Evolutionary conservation across 768 basidiomycete genomes (phyloP).

Genomic region (Phlebiopsis flavidoalba): DNA sequence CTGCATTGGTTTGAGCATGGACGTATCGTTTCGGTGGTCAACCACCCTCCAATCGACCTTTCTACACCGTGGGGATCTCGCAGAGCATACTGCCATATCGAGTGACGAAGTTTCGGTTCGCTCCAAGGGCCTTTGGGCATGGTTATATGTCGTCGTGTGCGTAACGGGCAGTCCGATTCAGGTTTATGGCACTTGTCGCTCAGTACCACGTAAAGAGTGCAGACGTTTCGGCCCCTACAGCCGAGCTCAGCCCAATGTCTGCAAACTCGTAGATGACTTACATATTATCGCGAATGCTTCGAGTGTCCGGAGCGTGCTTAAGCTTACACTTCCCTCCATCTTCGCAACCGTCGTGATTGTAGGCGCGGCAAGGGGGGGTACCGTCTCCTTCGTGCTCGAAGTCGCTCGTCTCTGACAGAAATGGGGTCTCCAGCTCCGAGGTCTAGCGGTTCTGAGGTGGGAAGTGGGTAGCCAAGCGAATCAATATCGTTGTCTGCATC

Average conservation of each 20-base stretch:
- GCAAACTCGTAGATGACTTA: slow-evolving; percentile 23
- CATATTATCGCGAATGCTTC: slow-evolving; percentile 52
- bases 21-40: not conserved
- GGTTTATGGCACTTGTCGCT: slow-evolving; percentile 35
- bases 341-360: slow-evolving; percentile 49
- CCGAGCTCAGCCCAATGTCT: not conserved
- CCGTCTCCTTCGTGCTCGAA: slow-evolving; percentile 47
- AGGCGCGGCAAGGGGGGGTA: slow-evolving; percentile 47
- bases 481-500: slow-evolving; percentile 8
- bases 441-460: slow-evolving; percentile 29
- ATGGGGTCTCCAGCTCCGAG: slow-evolving; percentile 28
- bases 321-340: slow-evolving; percentile 38
- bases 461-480: slow-evolving; percentile 7
- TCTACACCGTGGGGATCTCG: not conserved
- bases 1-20: not conserved
- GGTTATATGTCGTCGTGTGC: slow-evolving; percentile 40
- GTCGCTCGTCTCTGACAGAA: slow-evolving; percentile 47
- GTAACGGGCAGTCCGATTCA: slow-evolving; percentile 37
- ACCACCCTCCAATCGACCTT: not conserved
- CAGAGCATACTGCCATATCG: slow-evolving; percentile 1
- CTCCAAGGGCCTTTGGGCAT: slow-evolving; percentile 41
- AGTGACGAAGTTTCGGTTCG: not conserved
- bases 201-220: slow-evolving; percentile 35
- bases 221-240: slow-evolving; percentile 49
- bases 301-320: slow-evolving; percentile 50